These are phyloP conservation scores for Termitomyces titanicus DNA, from an alignment of 768 basidiomycete genomes.

Conservation along the genomic window DNA sequence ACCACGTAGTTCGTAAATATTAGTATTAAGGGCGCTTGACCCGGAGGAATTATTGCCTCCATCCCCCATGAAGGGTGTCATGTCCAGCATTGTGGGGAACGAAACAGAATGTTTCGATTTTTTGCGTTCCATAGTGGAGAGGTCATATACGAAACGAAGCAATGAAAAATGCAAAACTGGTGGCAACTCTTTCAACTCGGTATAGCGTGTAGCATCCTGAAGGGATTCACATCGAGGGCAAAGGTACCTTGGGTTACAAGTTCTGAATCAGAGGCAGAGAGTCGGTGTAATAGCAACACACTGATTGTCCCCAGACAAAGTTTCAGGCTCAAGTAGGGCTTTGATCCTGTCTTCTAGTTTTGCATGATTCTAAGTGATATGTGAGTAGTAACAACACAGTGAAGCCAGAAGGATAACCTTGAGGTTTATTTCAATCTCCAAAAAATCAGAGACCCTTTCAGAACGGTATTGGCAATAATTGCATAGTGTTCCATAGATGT, in stretches of 20 bases:
- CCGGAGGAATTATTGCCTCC: conserved; percentile 17
- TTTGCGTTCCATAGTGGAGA: conserved; percentile 72
- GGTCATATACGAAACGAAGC: conserved; percentile 89
- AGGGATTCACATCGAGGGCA: conserved; percentile 73
- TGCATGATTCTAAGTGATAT: conserved; percentile 52
- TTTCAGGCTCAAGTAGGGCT: conserved; percentile 66
- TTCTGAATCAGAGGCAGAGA: not conserved
- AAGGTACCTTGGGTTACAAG: conserved; percentile 57
- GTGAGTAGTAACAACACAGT: not conserved
- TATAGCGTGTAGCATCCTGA: conserved; percentile 78
- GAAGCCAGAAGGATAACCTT: conserved; percentile 44
- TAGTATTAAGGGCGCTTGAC: conserved; percentile 12
- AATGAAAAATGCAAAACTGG: conserved; percentile 90
- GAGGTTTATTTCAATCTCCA: conserved; percentile 87
- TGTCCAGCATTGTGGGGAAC: conserved; percentile 75
- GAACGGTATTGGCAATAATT: conserved; percentile 63
- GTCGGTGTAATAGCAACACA: conserved; percentile 24
- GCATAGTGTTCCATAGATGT: conserved; percentile 81
- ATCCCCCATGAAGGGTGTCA: conserved; percentile 59
- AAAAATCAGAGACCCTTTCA: conserved; percentile 67
- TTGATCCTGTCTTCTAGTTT: conserved; percentile 72
- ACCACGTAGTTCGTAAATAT: conserved; percentile 79
- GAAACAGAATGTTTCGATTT: conserved; percentile 80
- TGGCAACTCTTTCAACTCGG: conserved; percentile 67
- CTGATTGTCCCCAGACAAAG: conserved; percentile 81